These are phyloP conservation scores for Paxillus involutus DNA, from an alignment of 768 basidiomycete genomes.

Conservation along the genomic window DNA sequence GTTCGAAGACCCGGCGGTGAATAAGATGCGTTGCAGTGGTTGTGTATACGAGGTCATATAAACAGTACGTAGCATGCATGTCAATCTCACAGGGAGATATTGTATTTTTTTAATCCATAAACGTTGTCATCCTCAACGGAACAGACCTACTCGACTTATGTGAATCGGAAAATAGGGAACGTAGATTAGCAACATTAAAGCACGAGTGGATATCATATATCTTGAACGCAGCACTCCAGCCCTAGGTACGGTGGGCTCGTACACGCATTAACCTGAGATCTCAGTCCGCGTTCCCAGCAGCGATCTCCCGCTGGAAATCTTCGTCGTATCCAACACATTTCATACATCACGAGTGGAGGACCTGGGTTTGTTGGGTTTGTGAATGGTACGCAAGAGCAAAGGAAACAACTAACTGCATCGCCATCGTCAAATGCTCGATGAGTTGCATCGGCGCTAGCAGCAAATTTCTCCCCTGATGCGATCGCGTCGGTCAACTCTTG, in stretches of 20 bases:
- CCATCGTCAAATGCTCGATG: constrained; percentile 16
- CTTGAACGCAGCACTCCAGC: too few species aligned
- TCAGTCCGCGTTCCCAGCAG: constrained; percentile 11
- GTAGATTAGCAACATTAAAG: too few species aligned
- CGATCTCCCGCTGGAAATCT: constrained; percentile 16
- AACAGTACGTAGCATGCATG: too few species aligned
- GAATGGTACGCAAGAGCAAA: background rate
- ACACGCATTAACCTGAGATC: too few species aligned
- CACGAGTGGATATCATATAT: too few species aligned
- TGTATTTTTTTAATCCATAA: background rate
- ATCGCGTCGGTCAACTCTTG: constrained; percentile 2
- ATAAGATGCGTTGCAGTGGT: background rate
- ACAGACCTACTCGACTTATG: too few species aligned
- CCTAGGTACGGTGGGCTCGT: too few species aligned
- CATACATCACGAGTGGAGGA: constrained; percentile 17
- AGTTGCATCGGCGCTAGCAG: constrained; percentile 10
- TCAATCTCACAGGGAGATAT: too few species aligned
- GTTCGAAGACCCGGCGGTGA: background rate
- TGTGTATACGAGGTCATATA: too few species aligned
- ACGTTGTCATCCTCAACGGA: too few species aligned
- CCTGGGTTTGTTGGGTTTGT: background rate
- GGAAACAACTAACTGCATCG: constrained; percentile 2
- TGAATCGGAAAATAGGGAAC: too few species aligned
- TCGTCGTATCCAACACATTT: constrained; percentile 23
- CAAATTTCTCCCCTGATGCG: constrained; percentile 10